These are phyloP conservation scores for Neurospora sp. DNA, from an alignment of 495 filamentous ascomycete species.

Conservation along the genomic window DNA sequence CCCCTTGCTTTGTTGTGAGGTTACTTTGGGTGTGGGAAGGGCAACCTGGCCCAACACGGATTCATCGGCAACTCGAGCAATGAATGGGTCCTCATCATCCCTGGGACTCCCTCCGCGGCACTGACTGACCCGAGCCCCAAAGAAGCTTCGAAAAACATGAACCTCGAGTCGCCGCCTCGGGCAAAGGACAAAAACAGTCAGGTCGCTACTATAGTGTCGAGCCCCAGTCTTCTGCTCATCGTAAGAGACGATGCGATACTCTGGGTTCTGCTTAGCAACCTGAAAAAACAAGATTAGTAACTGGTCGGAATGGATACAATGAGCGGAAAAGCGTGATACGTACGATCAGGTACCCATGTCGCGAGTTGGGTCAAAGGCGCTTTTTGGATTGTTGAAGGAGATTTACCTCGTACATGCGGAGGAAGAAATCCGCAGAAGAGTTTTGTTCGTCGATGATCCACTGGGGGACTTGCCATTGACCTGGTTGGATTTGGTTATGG, in stretches of 20 bases:
- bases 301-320: background rate
- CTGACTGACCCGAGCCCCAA: background rate
- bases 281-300: background rate
- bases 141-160: background rate
- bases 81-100: too few species aligned
- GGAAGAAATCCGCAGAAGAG: too few species aligned
- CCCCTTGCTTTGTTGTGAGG: too few species aligned
- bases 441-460: too few species aligned
- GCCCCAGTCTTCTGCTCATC: background rate
- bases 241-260: background rate
- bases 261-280: background rate
- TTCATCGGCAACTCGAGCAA: background rate
- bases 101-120: background rate
- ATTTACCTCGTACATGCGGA: too few species aligned
- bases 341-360: background rate
- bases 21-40: too few species aligned
- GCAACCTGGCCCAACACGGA: too few species aligned
- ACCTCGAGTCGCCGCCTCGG: background rate
- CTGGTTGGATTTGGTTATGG: too few species aligned
- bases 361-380: background rate
- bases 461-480: too few species aligned
- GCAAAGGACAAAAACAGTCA: background rate
- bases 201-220: background rate
- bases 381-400: too few species aligned
- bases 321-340: background rate